These are phyloP conservation scores for Puya raimondii DNA, from an alignment of 176 grass and related monocot species.

Conservation along the genomic window DNA sequence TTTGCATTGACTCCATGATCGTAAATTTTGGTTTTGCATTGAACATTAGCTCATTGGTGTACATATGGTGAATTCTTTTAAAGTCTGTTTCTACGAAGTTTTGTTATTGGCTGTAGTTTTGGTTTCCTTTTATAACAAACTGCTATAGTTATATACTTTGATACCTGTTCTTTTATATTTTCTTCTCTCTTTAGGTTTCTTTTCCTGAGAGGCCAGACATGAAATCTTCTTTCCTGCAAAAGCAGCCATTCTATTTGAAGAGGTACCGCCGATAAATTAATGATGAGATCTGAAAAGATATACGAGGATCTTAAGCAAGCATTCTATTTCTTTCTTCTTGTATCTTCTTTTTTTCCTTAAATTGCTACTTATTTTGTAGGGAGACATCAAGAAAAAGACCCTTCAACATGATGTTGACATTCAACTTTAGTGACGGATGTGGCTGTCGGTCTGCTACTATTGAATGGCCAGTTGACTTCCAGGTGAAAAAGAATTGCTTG, in stretches of 20 bases:
- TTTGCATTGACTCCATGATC: no score
- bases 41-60: background rate
- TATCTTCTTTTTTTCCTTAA: slow-evolving; percentile 9
- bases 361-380: slow-evolving; percentile 50
- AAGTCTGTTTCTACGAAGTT: background rate
- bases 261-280: slow-evolving; percentile 25
- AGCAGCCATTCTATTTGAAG: slow-evolving; percentile 90
- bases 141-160: background rate
- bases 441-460: slow-evolving; percentile 48
- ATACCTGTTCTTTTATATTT: slow-evolving; percentile 3
- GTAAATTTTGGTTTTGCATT: background rate
- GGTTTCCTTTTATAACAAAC: background rate
- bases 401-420: slow-evolving; percentile 69
- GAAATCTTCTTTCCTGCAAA: slow-evolving; percentile 53
- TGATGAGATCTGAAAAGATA: no score
- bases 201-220: slow-evolving; percentile 86
- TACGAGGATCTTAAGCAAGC: no score
- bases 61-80: background rate
- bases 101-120: slow-evolving; percentile 1
- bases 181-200: slow-evolving; percentile 41
- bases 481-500: slow-evolving; percentile 32
- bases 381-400: slow-evolving; percentile 60
- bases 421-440: slow-evolving; percentile 84
- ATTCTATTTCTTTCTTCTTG: slow-evolving; percentile 5
- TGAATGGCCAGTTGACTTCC: slow-evolving; percentile 76